Conservation (phyloP, 148 eudicot genomes). For the Rhododendron ovatum region DNA sequence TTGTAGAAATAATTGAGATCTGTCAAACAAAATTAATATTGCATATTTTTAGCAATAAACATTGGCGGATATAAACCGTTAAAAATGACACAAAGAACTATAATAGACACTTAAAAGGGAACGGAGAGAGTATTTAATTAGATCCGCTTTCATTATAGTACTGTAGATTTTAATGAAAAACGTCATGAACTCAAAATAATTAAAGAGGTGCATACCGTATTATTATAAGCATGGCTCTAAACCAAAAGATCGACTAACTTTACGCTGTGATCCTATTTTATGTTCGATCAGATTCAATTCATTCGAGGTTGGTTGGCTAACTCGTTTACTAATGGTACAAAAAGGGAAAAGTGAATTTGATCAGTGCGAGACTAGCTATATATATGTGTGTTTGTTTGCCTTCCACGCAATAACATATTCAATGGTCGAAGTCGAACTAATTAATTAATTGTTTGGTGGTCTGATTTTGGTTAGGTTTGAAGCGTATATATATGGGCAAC, state of each 20-base stretch:
- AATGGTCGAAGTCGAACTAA: background rate
- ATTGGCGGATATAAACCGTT: too few species aligned
- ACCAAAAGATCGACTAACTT: background rate
- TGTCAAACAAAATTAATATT: too few species aligned
- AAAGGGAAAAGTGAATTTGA: background rate
- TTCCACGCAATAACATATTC: background rate
- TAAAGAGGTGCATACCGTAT: background rate
- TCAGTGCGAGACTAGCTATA: background rate
- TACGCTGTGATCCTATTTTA: background rate
- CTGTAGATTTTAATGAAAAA: background rate
- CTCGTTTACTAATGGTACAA: slow-evolving; percentile 14
- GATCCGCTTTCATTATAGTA: background rate
- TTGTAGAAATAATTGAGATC: too few species aligned
- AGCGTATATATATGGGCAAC: background rate
- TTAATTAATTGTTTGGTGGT: slow-evolving; percentile 14
- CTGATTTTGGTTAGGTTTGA: slow-evolving; percentile 32
- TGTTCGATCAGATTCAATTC: background rate
- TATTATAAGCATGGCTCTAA: background rate
- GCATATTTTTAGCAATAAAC: too few species aligned
- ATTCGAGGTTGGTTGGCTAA: slow-evolving; percentile 37
- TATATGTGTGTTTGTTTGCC: background rate
- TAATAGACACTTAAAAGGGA: too few species aligned
- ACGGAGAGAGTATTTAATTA: too few species aligned
- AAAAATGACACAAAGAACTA: too few species aligned
- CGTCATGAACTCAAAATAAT: background rate